Evolutionary conservation across 306 rosid species (phyloP).

Genomic region (Sicyos baderoa): DNA sequence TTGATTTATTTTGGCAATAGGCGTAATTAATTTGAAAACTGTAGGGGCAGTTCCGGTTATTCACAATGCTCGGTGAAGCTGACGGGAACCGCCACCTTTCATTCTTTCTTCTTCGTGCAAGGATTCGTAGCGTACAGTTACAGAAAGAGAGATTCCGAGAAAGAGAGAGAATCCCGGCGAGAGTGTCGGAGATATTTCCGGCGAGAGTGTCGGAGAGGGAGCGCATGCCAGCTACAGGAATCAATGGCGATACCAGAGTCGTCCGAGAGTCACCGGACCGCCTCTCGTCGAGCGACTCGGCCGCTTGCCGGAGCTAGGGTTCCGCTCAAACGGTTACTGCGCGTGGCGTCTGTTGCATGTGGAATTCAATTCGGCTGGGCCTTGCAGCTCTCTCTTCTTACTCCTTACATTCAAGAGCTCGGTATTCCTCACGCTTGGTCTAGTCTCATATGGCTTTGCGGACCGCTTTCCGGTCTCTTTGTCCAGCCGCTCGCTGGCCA

Average conservation of each 20-base stretch:
- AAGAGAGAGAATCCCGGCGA: background rate
- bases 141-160: background rate
- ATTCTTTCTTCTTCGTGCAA: background rate
- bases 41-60: constrained; percentile 15
- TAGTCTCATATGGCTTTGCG: constrained; percentile 83
- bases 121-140: background rate
- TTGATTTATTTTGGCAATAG: background rate
- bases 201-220: background rate
- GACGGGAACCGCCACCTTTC: constrained; percentile 17
- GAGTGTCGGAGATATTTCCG: background rate
- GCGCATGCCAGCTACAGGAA: constrained; percentile 2
- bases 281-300: constrained; percentile 31
- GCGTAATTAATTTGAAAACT: background rate
- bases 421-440: constrained; percentile 95
- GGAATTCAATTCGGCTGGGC: constrained; percentile 99
- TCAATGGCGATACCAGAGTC: constrained; percentile 45
- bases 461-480: constrained; percentile 72
- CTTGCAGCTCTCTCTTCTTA: constrained; percentile 73
- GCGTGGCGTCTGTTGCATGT: constrained; percentile 71
- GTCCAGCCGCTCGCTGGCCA: constrained; percentile 88
- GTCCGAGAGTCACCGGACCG: constrained; percentile 28
- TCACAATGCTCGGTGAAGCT: background rate
- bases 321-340: constrained; percentile 42
- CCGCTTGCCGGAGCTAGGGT: constrained; percentile 36
- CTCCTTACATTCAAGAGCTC: constrained; percentile 90